A percentile compares a stretch with the other conserved stretches of the same genome.
Evolutionary conservation across 2,329 filamentous ascomycete species (phyloP).

Genomic region (Cladosporium sp.): DNA sequence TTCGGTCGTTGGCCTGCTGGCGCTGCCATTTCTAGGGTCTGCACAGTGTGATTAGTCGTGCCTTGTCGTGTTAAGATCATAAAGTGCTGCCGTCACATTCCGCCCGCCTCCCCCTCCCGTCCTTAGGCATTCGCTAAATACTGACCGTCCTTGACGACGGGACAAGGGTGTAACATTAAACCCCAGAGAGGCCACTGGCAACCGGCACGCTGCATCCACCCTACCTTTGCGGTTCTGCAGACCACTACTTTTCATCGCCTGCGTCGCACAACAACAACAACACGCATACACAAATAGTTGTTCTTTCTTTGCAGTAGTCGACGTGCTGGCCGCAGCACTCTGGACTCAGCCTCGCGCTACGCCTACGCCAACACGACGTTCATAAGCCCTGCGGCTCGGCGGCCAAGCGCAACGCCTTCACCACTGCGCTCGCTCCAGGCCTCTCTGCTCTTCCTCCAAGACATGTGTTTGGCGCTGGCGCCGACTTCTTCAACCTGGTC

Average conservation of each 20-base stretch:
- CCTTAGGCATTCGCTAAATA: not conserved
- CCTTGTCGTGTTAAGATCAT: not conserved
- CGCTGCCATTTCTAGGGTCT: too few species aligned
- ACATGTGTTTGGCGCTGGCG: constrained; percentile 9
- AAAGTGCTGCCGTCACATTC: constrained; percentile 8
- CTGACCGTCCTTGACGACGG: not conserved
- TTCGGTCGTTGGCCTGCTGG: too few species aligned
- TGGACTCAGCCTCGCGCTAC: constrained; percentile 7
- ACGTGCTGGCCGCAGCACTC: not conserved
- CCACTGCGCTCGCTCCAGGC: not conserved
- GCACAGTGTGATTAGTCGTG: too few species aligned
- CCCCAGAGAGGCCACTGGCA: constrained; percentile 3
- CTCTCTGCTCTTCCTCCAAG: not conserved
- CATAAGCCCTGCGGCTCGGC: constrained; percentile 1
- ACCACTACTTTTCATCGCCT: not conserved
- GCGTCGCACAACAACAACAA: not conserved
- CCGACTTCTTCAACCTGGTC: constrained; percentile 1
- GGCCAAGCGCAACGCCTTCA: not conserved
- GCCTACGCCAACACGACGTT: not conserved
- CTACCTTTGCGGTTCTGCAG: not conserved
- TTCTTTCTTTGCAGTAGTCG: too few species aligned
- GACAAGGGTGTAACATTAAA: constrained; percentile 5
- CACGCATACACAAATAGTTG: not conserved
- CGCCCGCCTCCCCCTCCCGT: constrained; percentile 1
- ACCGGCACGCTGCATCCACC: constrained; percentile 3